A percentile compares a stretch with the other conserved stretches of the same genome.
Evolutionary conservation across 306 rosid species (phyloP).

Genomic region (Mimosa bimucronata): DNA sequence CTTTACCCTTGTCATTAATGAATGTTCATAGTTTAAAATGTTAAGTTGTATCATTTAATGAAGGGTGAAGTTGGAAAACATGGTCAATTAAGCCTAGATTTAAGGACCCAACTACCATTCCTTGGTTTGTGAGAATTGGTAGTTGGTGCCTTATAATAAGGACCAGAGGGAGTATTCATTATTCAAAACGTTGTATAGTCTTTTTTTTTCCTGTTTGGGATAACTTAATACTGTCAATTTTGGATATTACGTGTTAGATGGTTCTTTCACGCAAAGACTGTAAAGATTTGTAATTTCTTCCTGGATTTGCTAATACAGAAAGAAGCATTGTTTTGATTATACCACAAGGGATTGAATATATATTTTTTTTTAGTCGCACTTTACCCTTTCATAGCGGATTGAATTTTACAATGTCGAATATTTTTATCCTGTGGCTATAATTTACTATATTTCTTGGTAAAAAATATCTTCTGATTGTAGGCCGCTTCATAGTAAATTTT

Average conservation of each 20-base stretch:
- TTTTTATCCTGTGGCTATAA: not conserved
- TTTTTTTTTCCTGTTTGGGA: not conserved
- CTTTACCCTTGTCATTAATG: too few relatives aligned
- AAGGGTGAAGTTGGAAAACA: too few relatives aligned
- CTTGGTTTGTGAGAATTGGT: too few relatives aligned
- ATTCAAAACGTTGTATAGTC: not conserved
- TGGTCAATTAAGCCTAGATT: too few relatives aligned
- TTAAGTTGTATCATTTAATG: too few relatives aligned
- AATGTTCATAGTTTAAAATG: too few relatives aligned
- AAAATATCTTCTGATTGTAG: not conserved
- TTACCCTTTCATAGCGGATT: not conserved
- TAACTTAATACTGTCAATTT: not conserved
- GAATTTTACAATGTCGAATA: not conserved
- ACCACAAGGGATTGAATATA: not conserved
- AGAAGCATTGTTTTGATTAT: not conserved
- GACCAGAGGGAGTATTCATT: too few relatives aligned
- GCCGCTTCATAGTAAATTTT: not conserved
- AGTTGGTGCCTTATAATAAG: too few relatives aligned
- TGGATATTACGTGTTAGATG: constrained; percentile 4
- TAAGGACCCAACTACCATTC: too few relatives aligned
- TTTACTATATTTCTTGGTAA: too few relatives aligned
- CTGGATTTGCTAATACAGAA: not conserved
- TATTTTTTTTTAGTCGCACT: not conserved
- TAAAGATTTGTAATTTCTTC: not conserved
- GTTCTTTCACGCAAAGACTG: not conserved